phyloP scores from a whole-genome alignment of 1,139 yeast species.

The Blastobotrys aristatus region DNA sequence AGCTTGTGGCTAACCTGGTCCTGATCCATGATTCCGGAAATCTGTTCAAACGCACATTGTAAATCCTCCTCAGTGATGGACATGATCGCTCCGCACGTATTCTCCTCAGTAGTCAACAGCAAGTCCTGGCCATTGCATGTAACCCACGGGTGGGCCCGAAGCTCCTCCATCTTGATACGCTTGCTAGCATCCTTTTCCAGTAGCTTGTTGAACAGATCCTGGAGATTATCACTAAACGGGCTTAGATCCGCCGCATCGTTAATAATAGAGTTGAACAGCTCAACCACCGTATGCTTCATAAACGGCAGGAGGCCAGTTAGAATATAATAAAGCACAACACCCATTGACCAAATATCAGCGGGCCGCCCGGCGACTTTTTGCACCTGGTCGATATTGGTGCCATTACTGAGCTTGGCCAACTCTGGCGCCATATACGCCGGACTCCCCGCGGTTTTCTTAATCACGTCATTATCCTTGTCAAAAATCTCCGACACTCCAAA shows the following conservation, averaged over 20 bases:
- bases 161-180: slow-evolving; percentile 48
- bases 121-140: slow-evolving; percentile 37
- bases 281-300: slow-evolving; percentile 41
- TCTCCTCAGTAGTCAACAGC: slow-evolving; percentile 36
- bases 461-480: slow-evolving; percentile 46
- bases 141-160: slow-evolving; percentile 60
- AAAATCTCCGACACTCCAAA: slow-evolving; percentile 83
- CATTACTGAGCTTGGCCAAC: slow-evolving; percentile 50
- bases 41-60: slow-evolving; percentile 35
- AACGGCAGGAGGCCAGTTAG: slow-evolving; percentile 39
- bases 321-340: slow-evolving; percentile 51
- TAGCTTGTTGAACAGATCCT: slow-evolving; percentile 30
- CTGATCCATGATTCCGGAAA: slow-evolving; percentile 27
- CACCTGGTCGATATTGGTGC: slow-evolving; percentile 23
- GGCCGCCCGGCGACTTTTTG: slow-evolving; percentile 60
- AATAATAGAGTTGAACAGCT: slow-evolving; percentile 39
- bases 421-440: slow-evolving; percentile 83
- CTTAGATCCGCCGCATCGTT: slow-evolving; percentile 20
- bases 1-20: slow-evolving; percentile 29
- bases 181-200: slow-evolving; percentile 51
- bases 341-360: slow-evolving; percentile 76
- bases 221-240: slow-evolving; percentile 22
- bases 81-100: slow-evolving; percentile 32
- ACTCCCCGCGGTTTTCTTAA: slow-evolving; percentile 67
- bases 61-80: slow-evolving; percentile 39